These are phyloP conservation scores for Dactylellina parvicollis DNA, from an alignment of 2,329 filamentous ascomycete species.

Conservation along the genomic window DNA sequence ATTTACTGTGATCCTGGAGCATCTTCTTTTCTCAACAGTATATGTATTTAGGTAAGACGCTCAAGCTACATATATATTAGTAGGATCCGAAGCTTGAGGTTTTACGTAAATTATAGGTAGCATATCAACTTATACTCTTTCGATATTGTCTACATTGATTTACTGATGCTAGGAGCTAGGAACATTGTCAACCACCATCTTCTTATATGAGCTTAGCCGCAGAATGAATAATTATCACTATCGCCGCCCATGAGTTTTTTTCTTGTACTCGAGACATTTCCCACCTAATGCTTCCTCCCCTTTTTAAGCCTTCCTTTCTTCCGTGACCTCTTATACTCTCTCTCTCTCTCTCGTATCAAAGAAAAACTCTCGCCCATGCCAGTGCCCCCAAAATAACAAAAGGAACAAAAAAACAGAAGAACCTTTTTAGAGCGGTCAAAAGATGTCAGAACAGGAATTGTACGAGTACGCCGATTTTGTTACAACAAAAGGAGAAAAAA, in stretches of 20 bases:
- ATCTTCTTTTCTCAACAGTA: no score
- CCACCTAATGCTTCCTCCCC: constrained; percentile 3
- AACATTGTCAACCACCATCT: background rate
- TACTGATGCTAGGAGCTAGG: background rate
- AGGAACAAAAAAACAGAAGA: background rate
- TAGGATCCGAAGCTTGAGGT: no score
- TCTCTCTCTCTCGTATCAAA: constrained; percentile 20
- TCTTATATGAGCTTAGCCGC: background rate
- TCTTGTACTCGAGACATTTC: constrained; percentile 16
- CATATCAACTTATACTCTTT: no score
- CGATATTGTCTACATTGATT: no score
- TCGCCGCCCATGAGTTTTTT: constrained; percentile 18
- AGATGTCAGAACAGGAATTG: background rate
- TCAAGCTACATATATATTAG: no score
- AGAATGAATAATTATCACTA: constrained; percentile 1
- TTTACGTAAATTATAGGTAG: no score
- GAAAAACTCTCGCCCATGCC: constrained; percentile 6
- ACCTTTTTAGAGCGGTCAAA: background rate
- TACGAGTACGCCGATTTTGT: constrained; percentile 3
- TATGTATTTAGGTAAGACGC: no score
- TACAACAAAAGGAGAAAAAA: constrained; percentile 12
- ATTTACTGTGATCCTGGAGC: no score
- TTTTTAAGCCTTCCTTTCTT: no score
- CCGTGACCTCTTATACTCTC: constrained; percentile 8
- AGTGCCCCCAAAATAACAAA: constrained; percentile 5